These are phyloP conservation scores for Taphrina confusa DNA, from an alignment of 1,139 yeast genomes.

Conservation along the genomic window DNA sequence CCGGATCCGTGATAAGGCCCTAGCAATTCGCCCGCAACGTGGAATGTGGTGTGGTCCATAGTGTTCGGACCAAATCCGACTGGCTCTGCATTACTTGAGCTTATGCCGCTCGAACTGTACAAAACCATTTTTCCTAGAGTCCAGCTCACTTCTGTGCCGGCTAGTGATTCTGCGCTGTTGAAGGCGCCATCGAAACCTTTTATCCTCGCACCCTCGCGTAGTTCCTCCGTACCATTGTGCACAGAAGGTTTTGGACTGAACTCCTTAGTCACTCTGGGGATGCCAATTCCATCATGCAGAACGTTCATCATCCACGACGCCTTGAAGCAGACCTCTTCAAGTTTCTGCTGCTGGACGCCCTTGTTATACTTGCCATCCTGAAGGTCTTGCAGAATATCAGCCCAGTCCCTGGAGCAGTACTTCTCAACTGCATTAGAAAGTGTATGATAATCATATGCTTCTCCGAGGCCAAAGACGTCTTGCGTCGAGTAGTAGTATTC, in stretches of 20 bases:
- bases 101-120: constrained; percentile 53
- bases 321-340: constrained; percentile 62
- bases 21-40: constrained; percentile 22
- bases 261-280: constrained; percentile 50
- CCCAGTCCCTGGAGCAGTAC: constrained; percentile 54
- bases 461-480: constrained; percentile 51
- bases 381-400: constrained; percentile 49
- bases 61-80: constrained; percentile 54
- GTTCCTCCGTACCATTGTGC: constrained; percentile 41
- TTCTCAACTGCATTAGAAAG: constrained; percentile 53
- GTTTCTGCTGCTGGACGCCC: constrained; percentile 50
- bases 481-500: constrained; percentile 78
- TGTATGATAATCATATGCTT: constrained; percentile 47
- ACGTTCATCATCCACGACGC: constrained; percentile 72
- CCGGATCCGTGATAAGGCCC: background rate
- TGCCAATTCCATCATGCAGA: constrained; percentile 70
- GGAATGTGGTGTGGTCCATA: constrained; percentile 8
- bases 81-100: constrained; percentile 46
- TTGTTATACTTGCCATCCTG: constrained; percentile 44
- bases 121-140: constrained; percentile 77
- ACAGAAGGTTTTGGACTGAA: constrained; percentile 12
- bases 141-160: constrained; percentile 75
- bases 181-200: constrained; percentile 50
- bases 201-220: constrained; percentile 43
- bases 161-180: constrained; percentile 62